phyloP scores from a whole-genome alignment of 495 filamentous ascomycete species.

The Tuber calosporum region DNA sequence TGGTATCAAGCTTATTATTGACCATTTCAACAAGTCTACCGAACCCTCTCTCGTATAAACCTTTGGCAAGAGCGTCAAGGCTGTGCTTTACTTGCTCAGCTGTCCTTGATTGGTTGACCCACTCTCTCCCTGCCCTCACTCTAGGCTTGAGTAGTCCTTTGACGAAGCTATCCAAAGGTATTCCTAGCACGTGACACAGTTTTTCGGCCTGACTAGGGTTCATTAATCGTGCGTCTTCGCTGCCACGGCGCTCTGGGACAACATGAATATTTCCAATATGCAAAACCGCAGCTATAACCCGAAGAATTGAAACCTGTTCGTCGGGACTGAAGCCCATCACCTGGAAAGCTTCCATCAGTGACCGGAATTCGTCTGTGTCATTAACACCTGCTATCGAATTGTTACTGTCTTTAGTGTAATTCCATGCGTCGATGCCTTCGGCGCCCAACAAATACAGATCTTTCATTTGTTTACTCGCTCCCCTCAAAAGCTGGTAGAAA shows the following conservation, averaged over 20 bases:
- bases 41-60: constrained; percentile 94
- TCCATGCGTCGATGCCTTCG: constrained; percentile 73
- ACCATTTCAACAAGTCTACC: constrained; percentile 86
- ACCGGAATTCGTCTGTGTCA: constrained; percentile 82
- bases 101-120: constrained; percentile 96
- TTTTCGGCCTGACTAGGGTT: constrained; percentile 64
- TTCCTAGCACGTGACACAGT: constrained; percentile 77
- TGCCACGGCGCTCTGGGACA: constrained; percentile 76
- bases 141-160: constrained; percentile 83
- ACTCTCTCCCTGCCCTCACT: constrained; percentile 92
- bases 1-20: constrained; percentile 76
- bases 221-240: constrained; percentile 79
- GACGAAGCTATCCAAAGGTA: constrained; percentile 73
- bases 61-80: constrained; percentile 88
- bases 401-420: constrained; percentile 84
- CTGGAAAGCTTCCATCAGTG: constrained; percentile 82
- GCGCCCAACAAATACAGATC: constrained; percentile 67
- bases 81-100: constrained; percentile 88
- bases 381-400: constrained; percentile 85
- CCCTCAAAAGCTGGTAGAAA: constrained; percentile 90
- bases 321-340: constrained; percentile 89
- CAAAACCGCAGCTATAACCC: constrained; percentile 81
- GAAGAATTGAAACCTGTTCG: constrained; percentile 74
- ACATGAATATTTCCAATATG: constrained; percentile 90
- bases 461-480: constrained; percentile 65